Percentiles rank a stretch among this genome's conserved stretches.
These are phyloP conservation scores for Clavariopsis aquatica DNA, from an alignment of 495 filamentous ascomycete species.

Conservation along the genomic window DNA sequence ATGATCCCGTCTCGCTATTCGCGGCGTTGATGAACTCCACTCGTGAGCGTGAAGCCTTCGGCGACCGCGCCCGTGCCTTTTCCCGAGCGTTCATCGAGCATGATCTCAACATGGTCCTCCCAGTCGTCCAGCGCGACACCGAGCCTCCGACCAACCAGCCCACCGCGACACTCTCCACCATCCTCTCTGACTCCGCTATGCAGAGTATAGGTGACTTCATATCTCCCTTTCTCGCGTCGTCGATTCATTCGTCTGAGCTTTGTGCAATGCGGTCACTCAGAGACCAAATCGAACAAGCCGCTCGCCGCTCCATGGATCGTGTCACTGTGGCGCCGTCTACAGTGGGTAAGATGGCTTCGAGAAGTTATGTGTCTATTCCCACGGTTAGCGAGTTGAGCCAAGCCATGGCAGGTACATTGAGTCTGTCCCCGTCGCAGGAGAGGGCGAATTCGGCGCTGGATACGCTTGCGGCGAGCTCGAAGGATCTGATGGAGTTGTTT, in stretches of 20 bases:
- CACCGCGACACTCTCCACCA: background rate
- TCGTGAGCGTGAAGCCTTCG: slow-evolving; percentile 16
- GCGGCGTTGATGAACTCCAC: slow-evolving; percentile 9
- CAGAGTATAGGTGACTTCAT: slow-evolving; percentile 7
- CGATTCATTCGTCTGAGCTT: slow-evolving; percentile 17
- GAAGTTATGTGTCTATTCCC: slow-evolving; percentile 2
- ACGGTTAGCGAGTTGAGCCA: slow-evolving; percentile 16
- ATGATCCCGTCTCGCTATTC: slow-evolving; percentile 19
- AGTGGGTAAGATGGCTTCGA: background rate
- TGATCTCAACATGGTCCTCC: slow-evolving; percentile 19
- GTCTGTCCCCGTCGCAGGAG: slow-evolving; percentile 8
- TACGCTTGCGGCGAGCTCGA: background rate
- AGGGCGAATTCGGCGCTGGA: slow-evolving; percentile 10
- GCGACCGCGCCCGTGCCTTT: slow-evolving; percentile 7
- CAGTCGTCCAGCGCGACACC: slow-evolving; percentile 4
- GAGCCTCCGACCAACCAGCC: background rate
- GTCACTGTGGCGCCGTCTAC: background rate
- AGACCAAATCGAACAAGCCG: slow-evolving; percentile 6
- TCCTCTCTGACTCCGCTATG: background rate
- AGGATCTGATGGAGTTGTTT: slow-evolving; percentile 1
- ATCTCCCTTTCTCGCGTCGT: slow-evolving; percentile 8
- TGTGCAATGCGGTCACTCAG: slow-evolving; percentile 10
- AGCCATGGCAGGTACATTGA: slow-evolving; percentile 17
- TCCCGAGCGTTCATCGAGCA: slow-evolving; percentile 19
- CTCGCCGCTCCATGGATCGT: background rate